Base-by-base conservation (phyloP, 352 stramenopile species). In the Globisporangium carolinianum region DNA sequence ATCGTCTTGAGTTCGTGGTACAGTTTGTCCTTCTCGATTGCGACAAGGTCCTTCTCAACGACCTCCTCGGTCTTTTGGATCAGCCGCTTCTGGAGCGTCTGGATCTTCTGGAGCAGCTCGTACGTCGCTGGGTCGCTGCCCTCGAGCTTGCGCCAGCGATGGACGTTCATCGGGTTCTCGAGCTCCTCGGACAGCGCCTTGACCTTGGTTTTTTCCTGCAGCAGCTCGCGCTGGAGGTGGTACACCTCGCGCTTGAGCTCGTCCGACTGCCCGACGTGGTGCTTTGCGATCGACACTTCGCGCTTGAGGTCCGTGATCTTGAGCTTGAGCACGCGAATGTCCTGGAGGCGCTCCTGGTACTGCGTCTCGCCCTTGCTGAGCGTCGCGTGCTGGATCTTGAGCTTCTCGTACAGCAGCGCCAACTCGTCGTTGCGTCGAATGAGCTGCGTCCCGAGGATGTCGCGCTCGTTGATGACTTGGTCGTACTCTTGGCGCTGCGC, bases 81-180 rank as follows among this genome's bases (percentile, higher is more conserved):
- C 11, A 98, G 68, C 4, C 88, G 83, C 59, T 95, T 95, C 59
- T 98, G 95, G 45, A 98, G 71, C 32, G 90, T 98, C 56, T 98
- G 91, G 55, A 98, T 97, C 69, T 98, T 98, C 61, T 98, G 94
- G 51, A 98, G 87, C 71, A 98, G 73, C 68, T 98, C 94, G 67
- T 97, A 98, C 17, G 83, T 97, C 14, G 86, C 89, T 7, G 96
- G 96, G 65, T 99, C 95, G 61, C 79, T 97, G 53, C 96, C 95
- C 74, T 99, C 95, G n/a, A 98, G 78, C 67, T 98, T 98, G 12
- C 96, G 79, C 95, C 96, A 98, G 42, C 96, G 84, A 74, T 98
- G 95, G 17, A 98, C 91, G 72, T 99, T 98, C 78, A 99, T 97
- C 15, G 95, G 96, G 65, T 98, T 98, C 68, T 98, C 92, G 7